These are phyloP conservation scores for Phytophthora lateralis DNA, from an alignment of 352 stramenopile species.

Conservation along the genomic window DNA sequence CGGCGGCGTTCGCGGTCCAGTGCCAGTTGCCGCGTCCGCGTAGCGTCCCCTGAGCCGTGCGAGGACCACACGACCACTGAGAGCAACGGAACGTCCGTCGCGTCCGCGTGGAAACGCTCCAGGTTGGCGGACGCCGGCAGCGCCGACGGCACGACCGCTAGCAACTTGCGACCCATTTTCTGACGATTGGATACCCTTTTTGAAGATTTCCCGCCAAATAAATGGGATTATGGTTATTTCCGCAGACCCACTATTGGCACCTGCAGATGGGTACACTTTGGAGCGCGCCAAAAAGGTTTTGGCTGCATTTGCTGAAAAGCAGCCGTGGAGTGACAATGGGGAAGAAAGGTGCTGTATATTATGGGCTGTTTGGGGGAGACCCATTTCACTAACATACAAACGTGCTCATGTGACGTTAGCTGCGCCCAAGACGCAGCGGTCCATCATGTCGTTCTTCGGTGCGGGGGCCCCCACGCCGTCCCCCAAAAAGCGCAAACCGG, in stretches of 20 bases:
- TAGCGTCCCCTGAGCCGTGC: slow-evolving; percentile 1
- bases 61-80: slow-evolving; percentile 58
- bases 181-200: neutral
- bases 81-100: slow-evolving; percentile 54
- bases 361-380: neutral
- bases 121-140: slow-evolving; percentile 39
- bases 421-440: slow-evolving; percentile 51
- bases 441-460: slow-evolving; percentile 79
- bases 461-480: slow-evolving; percentile 25
- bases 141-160: slow-evolving; percentile 53
- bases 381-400: neutral
- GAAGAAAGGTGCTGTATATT: slow-evolving; percentile 31
- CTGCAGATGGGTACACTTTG: slow-evolving; percentile 11
- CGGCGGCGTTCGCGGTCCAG: slow-evolving; percentile 36
- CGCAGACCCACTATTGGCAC: neutral
- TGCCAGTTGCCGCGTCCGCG: slow-evolving; percentile 62
- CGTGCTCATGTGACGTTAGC: slow-evolving; percentile 6
- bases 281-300: slow-evolving; percentile 10
- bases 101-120: slow-evolving; percentile 72
- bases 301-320: slow-evolving; percentile 8
- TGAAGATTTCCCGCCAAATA: slow-evolving; percentile 26
- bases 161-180: slow-evolving; percentile 50
- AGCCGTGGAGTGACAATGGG: slow-evolving; percentile 14
- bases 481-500: slow-evolving; percentile 36
- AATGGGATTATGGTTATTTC: neutral